Evolutionary conservation across 192 early-diverging fungal species (phyloP).

Genomic region (Backusella australiensis): DNA sequence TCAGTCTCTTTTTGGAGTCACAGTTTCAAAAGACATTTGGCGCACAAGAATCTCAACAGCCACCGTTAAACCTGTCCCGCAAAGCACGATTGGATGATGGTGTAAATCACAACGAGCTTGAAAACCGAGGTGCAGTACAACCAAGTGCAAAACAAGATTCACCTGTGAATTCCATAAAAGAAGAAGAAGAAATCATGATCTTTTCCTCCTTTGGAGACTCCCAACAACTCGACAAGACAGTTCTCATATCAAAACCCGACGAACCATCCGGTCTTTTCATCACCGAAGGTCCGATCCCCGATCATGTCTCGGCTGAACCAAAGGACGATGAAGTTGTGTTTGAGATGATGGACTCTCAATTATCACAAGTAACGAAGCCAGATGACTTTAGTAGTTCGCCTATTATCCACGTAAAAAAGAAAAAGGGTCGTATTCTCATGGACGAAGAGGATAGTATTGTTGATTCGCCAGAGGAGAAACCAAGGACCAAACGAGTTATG

Average conservation of each 20-base stretch:
- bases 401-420: neutral
- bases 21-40: neutral
- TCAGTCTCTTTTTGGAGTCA: neutral
- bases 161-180: neutral
- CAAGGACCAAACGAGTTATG: no score
- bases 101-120: no score
- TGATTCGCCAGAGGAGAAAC: neutral
- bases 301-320: neutral
- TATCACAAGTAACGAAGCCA: neutral
- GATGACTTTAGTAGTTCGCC: neutral
- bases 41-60: neutral
- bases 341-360: neutral
- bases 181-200: neutral
- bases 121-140: no score
- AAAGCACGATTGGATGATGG: no score
- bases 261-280: neutral
- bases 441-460: neutral
- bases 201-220: neutral
- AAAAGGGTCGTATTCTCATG: neutral
- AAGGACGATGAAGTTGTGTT: neutral
- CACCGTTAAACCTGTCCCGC: neutral
- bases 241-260: neutral
- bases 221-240: neutral
- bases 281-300: neutral
- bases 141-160: no score